Percentiles rank a stretch among this genome's conserved stretches.
phyloP scores from a whole-genome alignment of 257 asterid genomes.

The Forsythia viridissima region DNA sequence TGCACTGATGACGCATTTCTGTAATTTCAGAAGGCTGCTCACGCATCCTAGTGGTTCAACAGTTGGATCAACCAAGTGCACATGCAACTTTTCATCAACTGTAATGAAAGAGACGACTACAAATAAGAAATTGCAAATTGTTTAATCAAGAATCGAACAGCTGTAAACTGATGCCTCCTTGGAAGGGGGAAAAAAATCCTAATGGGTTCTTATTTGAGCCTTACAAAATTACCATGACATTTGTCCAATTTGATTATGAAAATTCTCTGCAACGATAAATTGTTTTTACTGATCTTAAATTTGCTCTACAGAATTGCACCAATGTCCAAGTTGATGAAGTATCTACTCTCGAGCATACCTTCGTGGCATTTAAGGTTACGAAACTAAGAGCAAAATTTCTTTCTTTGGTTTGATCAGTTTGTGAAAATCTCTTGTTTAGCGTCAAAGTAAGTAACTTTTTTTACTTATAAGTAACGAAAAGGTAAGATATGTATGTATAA shows the following conservation, averaged over 20 bases:
- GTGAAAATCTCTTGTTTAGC: not conserved
- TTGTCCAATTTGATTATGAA: not conserved
- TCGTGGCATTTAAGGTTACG: not conserved
- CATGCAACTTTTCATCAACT: slow-evolving; percentile 12
- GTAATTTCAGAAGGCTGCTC: slow-evolving; percentile 44
- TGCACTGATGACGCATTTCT: slow-evolving; percentile 15
- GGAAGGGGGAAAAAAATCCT: not conserved
- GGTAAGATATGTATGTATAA: not conserved
- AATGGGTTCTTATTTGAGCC: not conserved
- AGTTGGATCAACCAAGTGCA: slow-evolving; percentile 6
- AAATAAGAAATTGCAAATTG: not conserved
- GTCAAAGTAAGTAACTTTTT: no score
- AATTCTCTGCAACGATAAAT: not conserved
- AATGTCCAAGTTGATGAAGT: not conserved
- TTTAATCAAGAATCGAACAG: slow-evolving; percentile 10
- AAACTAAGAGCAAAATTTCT: not conserved
- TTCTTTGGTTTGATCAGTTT: no score
- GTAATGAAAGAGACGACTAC: slow-evolving; percentile 25
- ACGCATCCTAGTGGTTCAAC: slow-evolving; percentile 26
- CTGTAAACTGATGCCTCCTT: not conserved
- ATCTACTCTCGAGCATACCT: not conserved
- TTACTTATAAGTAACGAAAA: not conserved
- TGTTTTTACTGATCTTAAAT: not conserved
- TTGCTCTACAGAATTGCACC: not conserved
- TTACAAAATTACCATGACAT: not conserved